A percentile compares a stretch with the other conserved stretches of the same genome.
Conservation (phyloP, 768 basidiomycete genomes). For the Mycena rosella region DNA sequence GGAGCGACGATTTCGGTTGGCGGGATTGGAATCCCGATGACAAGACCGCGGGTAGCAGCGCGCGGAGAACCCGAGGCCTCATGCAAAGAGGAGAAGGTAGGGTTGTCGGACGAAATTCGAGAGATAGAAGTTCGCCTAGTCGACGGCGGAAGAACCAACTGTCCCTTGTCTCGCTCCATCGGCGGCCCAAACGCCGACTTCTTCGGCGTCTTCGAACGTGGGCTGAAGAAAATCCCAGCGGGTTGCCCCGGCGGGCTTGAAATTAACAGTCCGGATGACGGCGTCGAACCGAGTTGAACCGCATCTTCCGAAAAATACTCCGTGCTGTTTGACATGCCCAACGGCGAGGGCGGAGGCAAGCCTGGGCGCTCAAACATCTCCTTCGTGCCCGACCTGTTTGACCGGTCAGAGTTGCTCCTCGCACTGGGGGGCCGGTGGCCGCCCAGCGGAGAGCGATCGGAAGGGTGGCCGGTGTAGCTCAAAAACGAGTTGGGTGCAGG, state of each 20-base stretch:
- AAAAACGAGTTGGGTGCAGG: constrained; percentile 68
- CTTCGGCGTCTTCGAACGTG: constrained; percentile 60
- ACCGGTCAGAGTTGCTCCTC: constrained; percentile 74
- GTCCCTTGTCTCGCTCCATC: constrained; percentile 64
- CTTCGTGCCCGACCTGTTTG: constrained; percentile 67
- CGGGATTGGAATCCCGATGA: constrained; percentile 13
- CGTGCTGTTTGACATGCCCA: constrained; percentile 75
- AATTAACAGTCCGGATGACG: constrained; percentile 89
- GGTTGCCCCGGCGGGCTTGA: constrained; percentile 95
- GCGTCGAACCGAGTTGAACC: constrained; percentile 78
- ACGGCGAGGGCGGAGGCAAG: constrained; percentile 74
- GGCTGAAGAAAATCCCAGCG: constrained; percentile 97
- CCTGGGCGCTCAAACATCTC: constrained; percentile 51
- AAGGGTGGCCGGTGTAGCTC: constrained; percentile 42
- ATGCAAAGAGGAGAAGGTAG: constrained; percentile 52
- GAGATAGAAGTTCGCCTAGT: constrained; percentile 44
- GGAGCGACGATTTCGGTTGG: background rate
- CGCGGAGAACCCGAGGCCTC: constrained; percentile 39
- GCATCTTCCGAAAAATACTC: constrained; percentile 84
- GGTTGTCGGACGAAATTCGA: constrained; percentile 41
- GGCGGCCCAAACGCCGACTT: constrained; percentile 50
- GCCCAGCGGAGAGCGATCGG: constrained; percentile 52
- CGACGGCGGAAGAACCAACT: constrained; percentile 44
- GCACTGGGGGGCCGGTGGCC: constrained; percentile 61
- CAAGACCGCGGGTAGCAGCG: constrained; percentile 4